Evolutionary conservation across 2,329 filamentous ascomycete species (phyloP).

Genomic region (Nemania sp.): DNA sequence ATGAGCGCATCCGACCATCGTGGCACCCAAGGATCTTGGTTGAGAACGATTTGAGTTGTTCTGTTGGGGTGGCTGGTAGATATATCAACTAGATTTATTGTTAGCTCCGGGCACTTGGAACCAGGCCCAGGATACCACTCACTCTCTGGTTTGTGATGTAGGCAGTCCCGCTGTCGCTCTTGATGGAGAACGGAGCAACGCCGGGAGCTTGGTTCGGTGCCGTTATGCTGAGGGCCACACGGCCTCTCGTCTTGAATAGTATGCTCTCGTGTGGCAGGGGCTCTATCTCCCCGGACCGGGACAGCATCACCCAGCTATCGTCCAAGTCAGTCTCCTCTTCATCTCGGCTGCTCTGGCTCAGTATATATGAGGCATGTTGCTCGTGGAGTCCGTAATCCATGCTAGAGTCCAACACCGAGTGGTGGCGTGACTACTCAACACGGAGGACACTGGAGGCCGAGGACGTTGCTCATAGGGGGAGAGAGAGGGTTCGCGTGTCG

Average conservation of each 20-base stretch:
- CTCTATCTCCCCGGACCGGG: constrained; percentile 73
- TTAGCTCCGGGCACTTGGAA: constrained; percentile 16
- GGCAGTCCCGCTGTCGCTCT: constrained; percentile 74
- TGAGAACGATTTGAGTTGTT: constrained; percentile 82
- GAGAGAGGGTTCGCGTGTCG: constrained; percentile 18
- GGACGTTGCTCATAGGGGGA: constrained; percentile 23
- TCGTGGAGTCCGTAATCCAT: constrained; percentile 48
- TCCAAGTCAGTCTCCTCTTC: constrained; percentile 58
- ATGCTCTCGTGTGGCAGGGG: constrained; percentile 83
- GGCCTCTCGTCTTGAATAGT: constrained; percentile 77
- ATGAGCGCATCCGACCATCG: constrained; percentile 83
- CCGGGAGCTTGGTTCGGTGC: constrained; percentile 69
- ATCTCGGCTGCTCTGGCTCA: constrained; percentile 46
- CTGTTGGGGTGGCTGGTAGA: constrained; percentile 72
- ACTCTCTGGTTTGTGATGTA: constrained; percentile 88
- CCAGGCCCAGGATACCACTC: constrained; percentile 42
- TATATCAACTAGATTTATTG: constrained; percentile 72
- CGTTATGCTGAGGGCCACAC: constrained; percentile 76
- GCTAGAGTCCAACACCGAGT: constrained; percentile 23
- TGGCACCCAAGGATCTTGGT: constrained; percentile 84
- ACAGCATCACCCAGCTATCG: constrained; percentile 88
- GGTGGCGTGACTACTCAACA: constrained; percentile 24
- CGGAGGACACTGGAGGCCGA: constrained; percentile 24
- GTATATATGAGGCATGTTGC: constrained; percentile 50
- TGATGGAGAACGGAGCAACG: constrained; percentile 67